Percentiles rank a stretch among this genome's conserved stretches.
phyloP scores from a whole-genome alignment of 352 stramenopile species.

The Pythium aquatile region DNA sequence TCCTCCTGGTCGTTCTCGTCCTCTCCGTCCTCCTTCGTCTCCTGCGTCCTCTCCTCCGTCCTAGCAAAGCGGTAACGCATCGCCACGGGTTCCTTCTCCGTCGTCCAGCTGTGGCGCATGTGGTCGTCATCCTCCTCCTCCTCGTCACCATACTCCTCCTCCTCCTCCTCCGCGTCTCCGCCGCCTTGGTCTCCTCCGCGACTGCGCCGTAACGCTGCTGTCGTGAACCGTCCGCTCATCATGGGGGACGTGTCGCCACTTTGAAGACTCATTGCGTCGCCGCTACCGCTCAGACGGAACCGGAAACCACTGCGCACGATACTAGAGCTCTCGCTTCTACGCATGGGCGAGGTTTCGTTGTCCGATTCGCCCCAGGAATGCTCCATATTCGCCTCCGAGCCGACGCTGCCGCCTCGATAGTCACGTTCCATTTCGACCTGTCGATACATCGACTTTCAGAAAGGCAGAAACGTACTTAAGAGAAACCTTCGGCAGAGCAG shows the following conservation, averaged over 20 bases:
- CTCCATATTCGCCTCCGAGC: not conserved
- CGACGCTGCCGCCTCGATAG: not conserved
- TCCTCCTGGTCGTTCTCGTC: constrained; percentile 1
- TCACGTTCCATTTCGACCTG: constrained; percentile 1
- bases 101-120: constrained; percentile 29
- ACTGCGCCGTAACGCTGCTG: constrained; percentile 7
- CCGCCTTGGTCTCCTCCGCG: not conserved
- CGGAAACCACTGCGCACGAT: constrained; percentile 19
- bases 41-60: not conserved
- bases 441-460: not conserved
- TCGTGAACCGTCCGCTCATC: constrained; percentile 4
- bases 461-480: constrained; percentile 1
- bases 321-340: not conserved
- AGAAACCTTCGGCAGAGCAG: not conserved
- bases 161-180: not conserved
- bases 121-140: constrained; percentile 29
- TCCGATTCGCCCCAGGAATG: not conserved
- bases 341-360: not conserved
- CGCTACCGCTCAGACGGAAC: constrained; percentile 17
- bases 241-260: constrained; percentile 1
- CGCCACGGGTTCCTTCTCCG: constrained; percentile 17
- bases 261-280: constrained; percentile 13
- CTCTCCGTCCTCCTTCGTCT: not conserved
- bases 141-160: constrained; percentile 18
- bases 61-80: constrained; percentile 14